Conservation (phyloP, 768 basidiomycete species). For the Psilocybe subaeruginosa region DNA sequence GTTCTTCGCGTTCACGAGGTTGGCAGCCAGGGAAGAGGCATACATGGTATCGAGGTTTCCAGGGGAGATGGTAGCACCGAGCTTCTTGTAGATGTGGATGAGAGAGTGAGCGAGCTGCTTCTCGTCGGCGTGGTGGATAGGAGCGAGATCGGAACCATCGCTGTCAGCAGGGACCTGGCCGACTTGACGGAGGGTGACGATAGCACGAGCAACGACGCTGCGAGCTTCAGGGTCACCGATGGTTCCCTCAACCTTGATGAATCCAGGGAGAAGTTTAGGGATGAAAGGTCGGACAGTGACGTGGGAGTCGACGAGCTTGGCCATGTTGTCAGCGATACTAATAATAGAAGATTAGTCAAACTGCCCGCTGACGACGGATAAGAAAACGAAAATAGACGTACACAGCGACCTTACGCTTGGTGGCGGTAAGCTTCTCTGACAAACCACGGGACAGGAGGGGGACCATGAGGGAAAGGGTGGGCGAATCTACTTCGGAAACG, state of each 20-base stretch:
- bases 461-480: constrained; percentile 97
- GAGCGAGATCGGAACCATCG: constrained; percentile 92
- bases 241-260: constrained; percentile 92
- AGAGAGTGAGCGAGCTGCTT: constrained; percentile 68
- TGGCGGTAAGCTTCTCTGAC: constrained; percentile 91
- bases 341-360: constrained; percentile 23
- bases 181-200: constrained; percentile 93
- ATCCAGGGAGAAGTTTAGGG: constrained; percentile 91
- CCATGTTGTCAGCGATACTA: constrained; percentile 97
- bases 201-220: constrained; percentile 87
- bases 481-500: constrained; percentile 98
- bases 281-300: constrained; percentile 96
- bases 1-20: constrained; percentile 88
- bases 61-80: constrained; percentile 59
- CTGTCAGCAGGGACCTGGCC: constrained; percentile 82
- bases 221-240: constrained; percentile 99
- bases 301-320: constrained; percentile 95
- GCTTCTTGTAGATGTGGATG: constrained; percentile 84
- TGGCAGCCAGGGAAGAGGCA: constrained; percentile 78
- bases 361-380: constrained; percentile 16
- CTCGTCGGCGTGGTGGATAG: constrained; percentile 77
- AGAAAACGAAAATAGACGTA: constrained; percentile 41
- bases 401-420: constrained; percentile 98
- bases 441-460: constrained; percentile 94
- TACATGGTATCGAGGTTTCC: constrained; percentile 68